Evolutionary conservation across 208 protist genomes (phyloP).

Genomic region (Crithidia bombi): DNA sequence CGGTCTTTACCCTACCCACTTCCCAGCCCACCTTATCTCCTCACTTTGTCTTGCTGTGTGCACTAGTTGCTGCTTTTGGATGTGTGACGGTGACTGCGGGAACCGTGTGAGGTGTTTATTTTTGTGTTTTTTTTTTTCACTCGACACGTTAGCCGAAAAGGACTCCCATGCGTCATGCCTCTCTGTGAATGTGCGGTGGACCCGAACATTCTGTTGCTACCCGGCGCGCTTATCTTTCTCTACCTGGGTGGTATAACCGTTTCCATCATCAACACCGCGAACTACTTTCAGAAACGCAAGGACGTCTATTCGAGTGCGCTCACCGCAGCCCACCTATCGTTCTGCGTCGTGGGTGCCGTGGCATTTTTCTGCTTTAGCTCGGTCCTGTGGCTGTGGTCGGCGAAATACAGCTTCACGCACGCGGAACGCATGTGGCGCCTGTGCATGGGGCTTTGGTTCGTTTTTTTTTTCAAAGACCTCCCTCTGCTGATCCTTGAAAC

Average conservation of each 20-base stretch:
- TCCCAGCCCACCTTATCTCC: no score
- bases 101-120: no score
- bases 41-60: no score
- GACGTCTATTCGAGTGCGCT: conserved; percentile 33
- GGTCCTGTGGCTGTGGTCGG: conserved; percentile 63
- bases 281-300: conserved; percentile 46
- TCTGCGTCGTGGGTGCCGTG: conserved; percentile 53
- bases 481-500: conserved; percentile 58
- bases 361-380: conserved; percentile 55
- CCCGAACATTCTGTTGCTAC: conserved; percentile 33
- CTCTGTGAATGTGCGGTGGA: conserved; percentile 26
- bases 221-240: conserved; percentile 45
- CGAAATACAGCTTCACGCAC: conserved; percentile 50
- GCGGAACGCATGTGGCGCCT: conserved; percentile 43
- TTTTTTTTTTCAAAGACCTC: conserved; percentile 61
- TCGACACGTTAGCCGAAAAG: background rate
- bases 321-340: conserved; percentile 49
- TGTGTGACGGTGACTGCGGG: no score
- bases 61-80: no score
- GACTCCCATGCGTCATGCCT: conserved; percentile 12
- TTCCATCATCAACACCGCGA: conserved; percentile 47
- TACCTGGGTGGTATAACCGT: conserved; percentile 47
- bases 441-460: conserved; percentile 42
- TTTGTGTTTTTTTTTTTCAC: conserved; percentile 1
- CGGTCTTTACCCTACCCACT: no score